Conservation (phyloP, 805 yeast species). For the Myxozyma neglecta region DNA sequence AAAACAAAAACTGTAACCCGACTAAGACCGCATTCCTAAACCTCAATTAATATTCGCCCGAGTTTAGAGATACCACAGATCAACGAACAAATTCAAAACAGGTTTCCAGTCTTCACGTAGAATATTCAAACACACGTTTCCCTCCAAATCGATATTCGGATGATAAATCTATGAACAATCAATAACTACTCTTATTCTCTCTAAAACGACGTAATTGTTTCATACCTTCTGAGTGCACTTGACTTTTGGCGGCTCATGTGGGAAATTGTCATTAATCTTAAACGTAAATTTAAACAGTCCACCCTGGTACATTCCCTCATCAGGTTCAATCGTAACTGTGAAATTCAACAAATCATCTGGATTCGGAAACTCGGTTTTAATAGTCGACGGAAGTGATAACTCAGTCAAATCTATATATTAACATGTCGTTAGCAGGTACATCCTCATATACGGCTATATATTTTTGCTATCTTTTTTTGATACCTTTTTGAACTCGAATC, state of each 20-base stretch:
- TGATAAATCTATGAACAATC: constrained; percentile 63
- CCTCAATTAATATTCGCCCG: background rate
- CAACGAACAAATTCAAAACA: constrained; percentile 60
- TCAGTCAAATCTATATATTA: constrained; percentile 58
- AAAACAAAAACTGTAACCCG: constrained; percentile 79
- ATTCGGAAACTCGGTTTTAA: constrained; percentile 52
- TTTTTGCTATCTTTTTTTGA: no score
- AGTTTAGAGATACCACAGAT: background rate
- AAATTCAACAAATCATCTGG: constrained; percentile 63
- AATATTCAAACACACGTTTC: constrained; percentile 88
- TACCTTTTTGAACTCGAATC: constrained; percentile 63
- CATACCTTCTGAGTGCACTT: constrained; percentile 37
- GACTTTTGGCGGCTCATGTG: constrained; percentile 90
- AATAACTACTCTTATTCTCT: background rate
- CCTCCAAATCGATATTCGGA: constrained; percentile 88
- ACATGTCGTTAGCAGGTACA: background rate
- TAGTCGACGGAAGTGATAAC: constrained; percentile 60
- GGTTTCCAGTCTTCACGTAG: constrained; percentile 97
- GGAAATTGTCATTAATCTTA: constrained; percentile 67
- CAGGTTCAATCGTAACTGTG: constrained; percentile 58
- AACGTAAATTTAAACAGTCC: constrained; percentile 74
- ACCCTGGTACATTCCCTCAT: constrained; percentile 67
- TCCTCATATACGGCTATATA: background rate
- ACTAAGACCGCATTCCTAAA: constrained; percentile 65
- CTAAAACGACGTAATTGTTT: background rate